phyloP scores from a whole-genome alignment of 495 filamentous ascomycete species.

The Tuber magnatum region DNA sequence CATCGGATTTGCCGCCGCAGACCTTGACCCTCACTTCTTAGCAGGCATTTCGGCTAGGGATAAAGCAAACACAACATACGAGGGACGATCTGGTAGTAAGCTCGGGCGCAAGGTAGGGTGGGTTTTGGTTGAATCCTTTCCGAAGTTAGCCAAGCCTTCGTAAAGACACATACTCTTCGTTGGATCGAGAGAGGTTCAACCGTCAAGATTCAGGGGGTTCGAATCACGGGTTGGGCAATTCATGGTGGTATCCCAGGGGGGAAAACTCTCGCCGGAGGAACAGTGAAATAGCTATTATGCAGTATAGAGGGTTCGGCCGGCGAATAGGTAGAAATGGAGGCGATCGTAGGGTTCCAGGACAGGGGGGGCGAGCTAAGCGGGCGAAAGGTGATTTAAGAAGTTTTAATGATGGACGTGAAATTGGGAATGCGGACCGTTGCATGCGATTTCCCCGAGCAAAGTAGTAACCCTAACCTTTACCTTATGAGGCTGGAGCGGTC shows the following conservation, averaged over 20 bases:
- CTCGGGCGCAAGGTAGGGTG: slow-evolving; percentile 36
- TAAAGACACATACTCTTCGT: background rate
- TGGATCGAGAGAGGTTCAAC: slow-evolving; percentile 11
- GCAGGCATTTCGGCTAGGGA: slow-evolving; percentile 1
- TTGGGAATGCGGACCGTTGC: background rate
- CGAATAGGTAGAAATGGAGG: slow-evolving; percentile 8
- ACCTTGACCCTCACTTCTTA: slow-evolving; percentile 22
- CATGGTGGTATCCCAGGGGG: slow-evolving; percentile 20
- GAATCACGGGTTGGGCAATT: slow-evolving; percentile 39
- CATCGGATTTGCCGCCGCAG: slow-evolving; percentile 38
- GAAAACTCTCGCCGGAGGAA: background rate
- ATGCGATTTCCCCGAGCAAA: background rate
- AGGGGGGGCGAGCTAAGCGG: background rate
- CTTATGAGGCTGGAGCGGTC: background rate
- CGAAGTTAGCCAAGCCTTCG: slow-evolving; percentile 22
- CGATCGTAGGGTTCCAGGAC: background rate
- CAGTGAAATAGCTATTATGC: background rate
- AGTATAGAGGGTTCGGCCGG: slow-evolving; percentile 10
- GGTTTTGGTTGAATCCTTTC: slow-evolving; percentile 38
- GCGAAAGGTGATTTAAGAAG: background rate
- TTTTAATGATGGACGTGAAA: background rate
- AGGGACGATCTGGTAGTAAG: slow-evolving; percentile 38
- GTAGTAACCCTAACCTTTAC: background rate
- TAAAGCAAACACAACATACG: slow-evolving; percentile 20
- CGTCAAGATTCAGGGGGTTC: slow-evolving; percentile 27